A percentile compares a stretch with the other conserved stretches of the same genome.
Evolutionary conservation across 192 early-diverging fungal genomes (phyloP).

Genomic region (Entomortierella parvispora): DNA sequence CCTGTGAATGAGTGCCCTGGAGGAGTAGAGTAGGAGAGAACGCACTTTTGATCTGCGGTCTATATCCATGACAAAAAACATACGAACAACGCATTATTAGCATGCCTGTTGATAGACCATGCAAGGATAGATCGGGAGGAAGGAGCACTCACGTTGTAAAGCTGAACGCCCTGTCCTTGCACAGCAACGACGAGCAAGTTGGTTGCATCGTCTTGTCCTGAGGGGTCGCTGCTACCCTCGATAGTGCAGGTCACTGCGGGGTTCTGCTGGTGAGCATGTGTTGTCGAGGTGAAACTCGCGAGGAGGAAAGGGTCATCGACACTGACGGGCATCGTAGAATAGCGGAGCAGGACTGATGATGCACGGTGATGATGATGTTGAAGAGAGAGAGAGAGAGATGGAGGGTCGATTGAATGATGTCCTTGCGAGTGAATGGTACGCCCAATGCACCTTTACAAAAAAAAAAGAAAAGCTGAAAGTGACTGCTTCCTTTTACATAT

Average conservation of each 20-base stretch:
- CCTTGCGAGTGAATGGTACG: no score
- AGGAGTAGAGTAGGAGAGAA: constrained; percentile 60
- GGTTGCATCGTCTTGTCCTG: constrained; percentile 17
- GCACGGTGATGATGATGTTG: no score
- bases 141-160: constrained; percentile 57
- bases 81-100: not conserved
- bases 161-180: constrained; percentile 61
- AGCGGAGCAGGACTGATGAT: not conserved
- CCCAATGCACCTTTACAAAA: no score
- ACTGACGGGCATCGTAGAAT: constrained; percentile 53
- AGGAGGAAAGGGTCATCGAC: constrained; percentile 62
- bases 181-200: constrained; percentile 57
- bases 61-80: constrained; percentile 11
- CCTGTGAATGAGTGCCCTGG: constrained; percentile 58
- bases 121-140: not conserved
- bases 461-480: no score
- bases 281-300: constrained; percentile 54
- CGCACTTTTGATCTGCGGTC: constrained; percentile 62
- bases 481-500: no score
- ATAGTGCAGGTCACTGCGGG: constrained; percentile 28
- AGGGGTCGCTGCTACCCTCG: constrained; percentile 1
- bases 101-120: no score
- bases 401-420: no score
- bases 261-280: constrained; percentile 36
- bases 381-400: no score